Base-by-base conservation (phyloP, 2,329 filamentous ascomycete species). In the Teratosphaeria nubilosa region DNA sequence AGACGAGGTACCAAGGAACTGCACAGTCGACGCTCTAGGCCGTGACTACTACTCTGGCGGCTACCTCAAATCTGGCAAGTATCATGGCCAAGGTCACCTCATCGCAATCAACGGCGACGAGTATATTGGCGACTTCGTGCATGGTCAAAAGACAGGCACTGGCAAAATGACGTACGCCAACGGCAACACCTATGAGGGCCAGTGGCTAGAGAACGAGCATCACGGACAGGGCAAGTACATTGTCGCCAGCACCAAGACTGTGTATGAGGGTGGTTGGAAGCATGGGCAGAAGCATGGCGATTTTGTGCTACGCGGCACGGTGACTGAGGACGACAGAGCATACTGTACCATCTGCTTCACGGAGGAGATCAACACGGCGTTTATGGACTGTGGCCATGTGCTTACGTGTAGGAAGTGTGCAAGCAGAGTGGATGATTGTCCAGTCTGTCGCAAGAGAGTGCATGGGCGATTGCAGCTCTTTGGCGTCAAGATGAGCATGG, bases 361-460 rank as follows among this genome's bases (percentile, higher is more conserved):
- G n/a, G 77, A 79, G 51, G 78, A 79, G 50, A 80, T 82, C 56
- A 80, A 83, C 60, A 80, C 82, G 4, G 76, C 82, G 6, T 85
- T 86, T 67, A 82, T 82, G 63, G 81, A 83, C 62, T 86, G 83
- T 62, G 83, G 83, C 0, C 83, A 86, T 65, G 80, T 86, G 20
- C 79, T 83, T 52, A 80, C 82, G 3, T 86, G 83, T 62, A 72
- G 82, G 58, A 73, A 72, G n/a, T 86, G 83, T 65, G 83, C 83
- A 13, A 75, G 75, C 55, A 77, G 81, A 66, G 78, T 86, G 31
- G 80, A 83, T 57, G 74, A 73, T 54, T 86, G 83, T 63, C 83
- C 83, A 1, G 80, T 86, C 25, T 86, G 83, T 68, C 75, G 83
- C 58, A 80, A 79, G 72, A 75, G 75, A 56, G 79, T 86, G 22